These are phyloP conservation scores for Cryptosporidium ryanae DNA, from an alignment of 169 alveolate genomes.

Conservation along the genomic window DNA sequence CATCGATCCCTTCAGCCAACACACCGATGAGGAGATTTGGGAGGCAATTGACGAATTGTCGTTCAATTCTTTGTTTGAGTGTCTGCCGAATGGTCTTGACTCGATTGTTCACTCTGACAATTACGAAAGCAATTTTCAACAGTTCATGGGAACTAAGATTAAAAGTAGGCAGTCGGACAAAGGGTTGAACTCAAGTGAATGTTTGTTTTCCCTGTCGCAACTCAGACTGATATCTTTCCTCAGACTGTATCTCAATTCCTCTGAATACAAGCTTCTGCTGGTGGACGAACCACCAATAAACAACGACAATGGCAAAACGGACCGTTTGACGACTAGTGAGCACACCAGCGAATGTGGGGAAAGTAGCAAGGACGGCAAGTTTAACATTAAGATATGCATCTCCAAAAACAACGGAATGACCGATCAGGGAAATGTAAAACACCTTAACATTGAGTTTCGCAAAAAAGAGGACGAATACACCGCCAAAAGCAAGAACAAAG, in stretches of 20 bases:
- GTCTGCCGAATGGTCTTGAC: conserved; percentile 38
- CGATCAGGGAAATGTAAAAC: conserved; percentile 3
- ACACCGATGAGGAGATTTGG: conserved; percentile 47
- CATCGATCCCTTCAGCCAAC: conserved; percentile 50
- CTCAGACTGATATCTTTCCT: conserved; percentile 31
- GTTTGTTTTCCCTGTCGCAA: conserved; percentile 42
- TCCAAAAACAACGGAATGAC: neutral
- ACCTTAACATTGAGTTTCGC: conserved; percentile 11
- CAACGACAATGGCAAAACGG: neutral
- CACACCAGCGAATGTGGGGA: too few relatives aligned
- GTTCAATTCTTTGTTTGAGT: conserved; percentile 30
- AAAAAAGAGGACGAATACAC: neutral
- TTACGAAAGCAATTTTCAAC: conserved; percentile 15
- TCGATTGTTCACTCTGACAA: conserved; percentile 34
- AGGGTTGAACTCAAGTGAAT: neutral
- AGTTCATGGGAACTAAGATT: neutral
- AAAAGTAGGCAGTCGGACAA: neutral
- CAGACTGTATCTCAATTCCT: conserved; percentile 56
- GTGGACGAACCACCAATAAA: conserved; percentile 67
- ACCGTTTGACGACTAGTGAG: too few relatives aligned
- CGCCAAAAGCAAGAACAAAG: neutral
- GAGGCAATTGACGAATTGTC: conserved; percentile 36
- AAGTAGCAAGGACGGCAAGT: neutral
- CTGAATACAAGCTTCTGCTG: conserved; percentile 7
- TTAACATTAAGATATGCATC: neutral